phyloP scores from a whole-genome alignment of 306 rosid genomes.

The Benincasa hispida region DNA sequence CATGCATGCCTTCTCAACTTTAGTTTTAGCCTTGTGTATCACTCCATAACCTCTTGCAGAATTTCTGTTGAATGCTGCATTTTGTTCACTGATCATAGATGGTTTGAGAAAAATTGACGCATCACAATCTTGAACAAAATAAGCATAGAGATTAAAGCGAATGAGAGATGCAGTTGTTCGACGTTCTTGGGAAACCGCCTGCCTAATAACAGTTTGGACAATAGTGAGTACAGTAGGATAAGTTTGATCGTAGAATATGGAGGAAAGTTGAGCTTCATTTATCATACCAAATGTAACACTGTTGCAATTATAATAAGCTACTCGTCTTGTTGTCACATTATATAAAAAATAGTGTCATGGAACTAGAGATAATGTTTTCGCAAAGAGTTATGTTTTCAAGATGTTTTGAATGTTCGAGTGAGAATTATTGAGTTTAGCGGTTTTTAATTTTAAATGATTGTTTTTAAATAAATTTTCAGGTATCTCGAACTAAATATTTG shows the following conservation, averaged over 20 bases:
- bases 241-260: slow-evolving; percentile 29
- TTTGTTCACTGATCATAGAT: slow-evolving; percentile 23
- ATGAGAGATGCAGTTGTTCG: slow-evolving; percentile 39
- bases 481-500: too few species aligned
- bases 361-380: too few species aligned
- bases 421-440: too few species aligned
- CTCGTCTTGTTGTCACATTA: too few species aligned
- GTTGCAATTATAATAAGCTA: too few species aligned
- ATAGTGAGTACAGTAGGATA: slow-evolving; percentile 46
- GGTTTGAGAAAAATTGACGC: slow-evolving; percentile 30
- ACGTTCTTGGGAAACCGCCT: slow-evolving; percentile 25
- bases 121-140: slow-evolving; percentile 55
- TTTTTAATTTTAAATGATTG: too few species aligned
- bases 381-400: too few species aligned
- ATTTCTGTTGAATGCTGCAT: slow-evolving; percentile 7
- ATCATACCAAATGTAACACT: slow-evolving; percentile 1
- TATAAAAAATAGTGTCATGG: too few species aligned
- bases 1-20: slow-evolving; percentile 43
- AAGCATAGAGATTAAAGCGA: slow-evolving; percentile 39
- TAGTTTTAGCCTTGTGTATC: slow-evolving; percentile 37
- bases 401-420: too few species aligned
- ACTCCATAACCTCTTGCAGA: slow-evolving; percentile 35
- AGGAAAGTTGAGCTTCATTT: slow-evolving; percentile 37
- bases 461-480: too few species aligned
- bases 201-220: slow-evolving; percentile 20